Evolutionary conservation across 768 basidiomycete genomes (phyloP).

Genomic region (Psilocybe cubensis): DNA sequence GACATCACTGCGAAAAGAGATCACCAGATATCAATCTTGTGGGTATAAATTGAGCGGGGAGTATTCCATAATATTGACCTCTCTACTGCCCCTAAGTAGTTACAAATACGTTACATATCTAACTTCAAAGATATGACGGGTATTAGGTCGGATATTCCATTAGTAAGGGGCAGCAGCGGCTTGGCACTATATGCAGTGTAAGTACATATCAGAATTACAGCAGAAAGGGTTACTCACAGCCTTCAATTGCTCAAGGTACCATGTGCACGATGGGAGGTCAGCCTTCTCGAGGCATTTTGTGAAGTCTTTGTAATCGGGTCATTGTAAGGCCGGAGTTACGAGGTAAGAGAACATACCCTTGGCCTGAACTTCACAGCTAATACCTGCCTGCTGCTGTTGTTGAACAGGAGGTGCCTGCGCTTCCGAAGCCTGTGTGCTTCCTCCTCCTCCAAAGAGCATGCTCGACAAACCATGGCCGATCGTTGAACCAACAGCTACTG

Average conservation of each 20-base stretch:
- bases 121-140: neutral
- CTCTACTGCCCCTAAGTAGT: neutral
- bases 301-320: slow-evolving; percentile 57
- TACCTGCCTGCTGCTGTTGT: slow-evolving; percentile 46
- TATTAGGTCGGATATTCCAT: neutral
- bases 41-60: neutral
- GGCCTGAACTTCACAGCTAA: slow-evolving; percentile 77
- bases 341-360: slow-evolving; percentile 54
- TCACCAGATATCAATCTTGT: no score
- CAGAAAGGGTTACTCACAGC: slow-evolving; percentile 55
- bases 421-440: slow-evolving; percentile 32
- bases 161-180: slow-evolving; percentile 61
- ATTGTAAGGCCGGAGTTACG: slow-evolving; percentile 7
- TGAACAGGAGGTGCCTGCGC: slow-evolving; percentile 50
- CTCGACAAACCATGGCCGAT: slow-evolving; percentile 89
- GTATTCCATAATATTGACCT: neutral
- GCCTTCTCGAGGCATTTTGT: slow-evolving; percentile 85
- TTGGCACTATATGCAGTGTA: slow-evolving; percentile 58
- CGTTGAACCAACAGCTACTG: slow-evolving; percentile 85
- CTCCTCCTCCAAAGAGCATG: slow-evolving; percentile 85
- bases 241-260: slow-evolving; percentile 89
- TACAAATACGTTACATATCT: neutral
- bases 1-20: no score
- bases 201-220: slow-evolving; percentile 6
- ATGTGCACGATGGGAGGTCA: slow-evolving; percentile 77